These are phyloP conservation scores for Pinus albicaulis DNA, from an alignment of 75 land plant genomes.

Conservation along the genomic window DNA sequence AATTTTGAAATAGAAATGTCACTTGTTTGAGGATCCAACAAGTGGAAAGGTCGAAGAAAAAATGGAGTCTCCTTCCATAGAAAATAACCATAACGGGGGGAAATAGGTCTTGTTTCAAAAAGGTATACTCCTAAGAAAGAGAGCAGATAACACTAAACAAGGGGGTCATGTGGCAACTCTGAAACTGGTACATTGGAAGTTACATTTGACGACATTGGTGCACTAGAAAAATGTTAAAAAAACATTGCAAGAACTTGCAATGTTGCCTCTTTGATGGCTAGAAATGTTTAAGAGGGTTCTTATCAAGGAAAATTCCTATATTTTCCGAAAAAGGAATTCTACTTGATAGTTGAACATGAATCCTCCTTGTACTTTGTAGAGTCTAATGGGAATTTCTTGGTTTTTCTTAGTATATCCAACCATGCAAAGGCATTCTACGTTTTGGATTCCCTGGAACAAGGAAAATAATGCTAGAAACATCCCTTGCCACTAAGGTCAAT, in stretches of 20 bases:
- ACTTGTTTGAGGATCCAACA: conserved; percentile 19
- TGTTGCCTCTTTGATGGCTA: conserved; percentile 85
- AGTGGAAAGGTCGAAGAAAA: conserved; percentile 33
- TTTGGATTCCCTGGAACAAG: conserved; percentile 96
- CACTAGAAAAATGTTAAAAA: conserved; percentile 79
- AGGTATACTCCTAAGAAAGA: conserved; percentile 3
- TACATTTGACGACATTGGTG: no score
- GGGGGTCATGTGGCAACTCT: conserved; percentile 20
- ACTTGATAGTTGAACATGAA: background rate
- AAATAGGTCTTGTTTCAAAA: conserved; percentile 28
- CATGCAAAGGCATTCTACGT: conserved; percentile 82
- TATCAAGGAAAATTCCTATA: conserved; percentile 33
- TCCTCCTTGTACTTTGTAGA: background rate
- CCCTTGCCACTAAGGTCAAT: conserved; percentile 87
- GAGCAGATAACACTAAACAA: conserved; percentile 19
- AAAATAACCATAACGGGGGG: conserved; percentile 29
- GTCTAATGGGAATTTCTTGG: background rate
- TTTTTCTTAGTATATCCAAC: conserved; percentile 20
- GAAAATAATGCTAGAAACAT: conserved; percentile 93
- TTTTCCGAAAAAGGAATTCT: background rate
- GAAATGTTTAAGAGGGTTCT: conserved; percentile 85
- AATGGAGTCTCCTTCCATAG: conserved; percentile 25
- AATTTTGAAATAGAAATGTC: background rate
- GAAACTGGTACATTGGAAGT: conserved; percentile 24
- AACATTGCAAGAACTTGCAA: conserved; percentile 82